A percentile compares a stretch with the other conserved stretches of the same genome.
These are phyloP conservation scores for Filosporella fistucella DNA, from an alignment of 495 filamentous ascomycete species.

Conservation along the genomic window DNA sequence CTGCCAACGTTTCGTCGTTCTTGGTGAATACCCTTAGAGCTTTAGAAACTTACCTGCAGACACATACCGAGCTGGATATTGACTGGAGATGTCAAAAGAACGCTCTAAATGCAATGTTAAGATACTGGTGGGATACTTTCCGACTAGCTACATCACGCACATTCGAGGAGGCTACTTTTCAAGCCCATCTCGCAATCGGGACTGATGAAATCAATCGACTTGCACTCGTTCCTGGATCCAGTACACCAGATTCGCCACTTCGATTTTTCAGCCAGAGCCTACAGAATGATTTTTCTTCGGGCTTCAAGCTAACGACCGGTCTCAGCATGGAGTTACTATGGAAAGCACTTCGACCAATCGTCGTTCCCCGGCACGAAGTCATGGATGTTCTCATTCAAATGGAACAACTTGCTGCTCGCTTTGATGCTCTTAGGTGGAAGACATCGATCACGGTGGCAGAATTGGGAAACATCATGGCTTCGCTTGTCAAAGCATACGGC, in stretches of 20 bases:
- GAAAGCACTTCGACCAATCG: slow-evolving; percentile 60
- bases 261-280: slow-evolving; percentile 4
- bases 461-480: slow-evolving; percentile 40
- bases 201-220: slow-evolving; percentile 8
- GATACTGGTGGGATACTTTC: slow-evolving; percentile 56
- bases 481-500: slow-evolving; percentile 46
- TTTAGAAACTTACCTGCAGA: slow-evolving; percentile 29
- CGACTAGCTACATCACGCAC: slow-evolving; percentile 30
- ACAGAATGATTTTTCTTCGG: slow-evolving; percentile 32
- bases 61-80: slow-evolving; percentile 19
- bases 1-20: slow-evolving; percentile 40
- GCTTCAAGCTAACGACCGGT: slow-evolving; percentile 64
- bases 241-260: neutral
- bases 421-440: slow-evolving; percentile 60
- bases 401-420: slow-evolving; percentile 66
- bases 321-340: slow-evolving; percentile 84
- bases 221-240: neutral
- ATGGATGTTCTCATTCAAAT: slow-evolving; percentile 54
- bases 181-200: slow-evolving; percentile 40
- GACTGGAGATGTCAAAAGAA: slow-evolving; percentile 22
- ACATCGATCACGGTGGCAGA: slow-evolving; percentile 36
- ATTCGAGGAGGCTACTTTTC: slow-evolving; percentile 51
- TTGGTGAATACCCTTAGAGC: slow-evolving; percentile 28
- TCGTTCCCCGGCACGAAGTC: slow-evolving; percentile 28
- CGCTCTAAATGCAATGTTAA: slow-evolving; percentile 40